Evolutionary conservation across 1,284 basidiomycete genomes (phyloP), one percentile per base, ranked within the genome.

Genomic region (Ganoderma boninense): DNA sequence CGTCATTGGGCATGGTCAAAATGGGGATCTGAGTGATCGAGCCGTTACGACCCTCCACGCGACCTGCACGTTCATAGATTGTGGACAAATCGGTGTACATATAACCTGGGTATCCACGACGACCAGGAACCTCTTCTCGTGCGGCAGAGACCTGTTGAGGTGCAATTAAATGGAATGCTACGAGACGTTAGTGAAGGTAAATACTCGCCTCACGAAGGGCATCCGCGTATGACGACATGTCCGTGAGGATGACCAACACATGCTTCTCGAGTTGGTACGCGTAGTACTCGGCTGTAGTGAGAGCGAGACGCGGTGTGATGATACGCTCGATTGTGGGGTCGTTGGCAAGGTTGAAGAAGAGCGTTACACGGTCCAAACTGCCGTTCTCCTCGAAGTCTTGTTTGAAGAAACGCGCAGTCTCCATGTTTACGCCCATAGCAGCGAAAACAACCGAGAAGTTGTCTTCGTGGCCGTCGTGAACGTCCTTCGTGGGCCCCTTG

Each of bases 281-380:
- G 80, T 98, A 99, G 87, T 99, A 99, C 80, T 99, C 98, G 72
- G 98, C 98, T 8, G 98, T 99, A 26, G 98, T 99, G 75, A 99
- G 87, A 29, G 98, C 98, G 71, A 99, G 88, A 82, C 98, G 97
- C 69, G 98, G 98, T 18, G 98, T 99, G 79, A 99, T 99, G 84
- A 99, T 99, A 86, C 98, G 95, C 83, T 99, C 98, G 82, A 99
- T 99, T 74, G 98, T 99, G n/a, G 98, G 98, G 83, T 99, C 98
- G 80, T 99, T 99, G 64, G 98, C 98, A 79, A 99, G 86, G 86
- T 99, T 99, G 82, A 99, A 89, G 92, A 99, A 99, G 72, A 99
- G 88, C 8, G 98, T 99, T 67, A 98, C 97, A 79, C 98, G 95
- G 84, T 99, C 97, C 75, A 99, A 89, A 87, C 94, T 95, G 64